phyloP scores from a whole-genome alignment of 2,329 filamentous ascomycete genomes.

The Fusarium succisae region DNA sequence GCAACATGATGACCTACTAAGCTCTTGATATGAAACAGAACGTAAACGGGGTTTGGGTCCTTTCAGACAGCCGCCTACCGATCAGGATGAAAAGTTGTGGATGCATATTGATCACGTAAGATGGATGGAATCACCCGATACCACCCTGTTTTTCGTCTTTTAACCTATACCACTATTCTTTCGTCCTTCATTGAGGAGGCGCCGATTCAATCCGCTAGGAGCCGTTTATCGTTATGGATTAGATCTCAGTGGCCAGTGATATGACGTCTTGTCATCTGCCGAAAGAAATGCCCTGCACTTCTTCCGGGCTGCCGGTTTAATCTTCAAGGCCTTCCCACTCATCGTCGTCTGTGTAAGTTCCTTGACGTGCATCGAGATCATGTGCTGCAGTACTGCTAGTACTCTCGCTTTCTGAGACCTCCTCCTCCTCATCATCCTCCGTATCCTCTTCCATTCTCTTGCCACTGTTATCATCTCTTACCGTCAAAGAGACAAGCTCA shows the following conservation, averaged over 20 bases:
- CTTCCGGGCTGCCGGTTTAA: constrained; percentile 17
- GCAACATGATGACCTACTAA: not conserved
- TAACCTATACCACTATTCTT: not conserved
- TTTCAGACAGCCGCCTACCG: constrained; percentile 5
- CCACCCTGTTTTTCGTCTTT: not conserved
- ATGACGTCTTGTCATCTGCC: not conserved
- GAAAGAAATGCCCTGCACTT: not conserved
- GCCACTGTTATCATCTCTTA: constrained; percentile 36
- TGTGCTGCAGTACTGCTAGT: constrained; percentile 2
- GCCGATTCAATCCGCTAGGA: not conserved
- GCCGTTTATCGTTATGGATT: not conserved
- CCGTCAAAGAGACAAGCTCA: constrained; percentile 40
- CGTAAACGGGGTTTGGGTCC: constrained; percentile 24
- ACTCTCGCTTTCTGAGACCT: constrained; percentile 12
- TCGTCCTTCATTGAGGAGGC: not conserved
- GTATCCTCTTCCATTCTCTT: constrained; percentile 5
- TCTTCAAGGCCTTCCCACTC: constrained; percentile 42
- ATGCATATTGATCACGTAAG: constrained; percentile 6
- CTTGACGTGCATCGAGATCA: constrained; percentile 14
- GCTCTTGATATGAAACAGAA: not conserved
- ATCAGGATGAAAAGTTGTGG: not conserved
- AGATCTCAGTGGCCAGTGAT: not conserved
- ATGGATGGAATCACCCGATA: constrained; percentile 20
- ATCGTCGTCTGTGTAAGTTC: constrained; percentile 34
- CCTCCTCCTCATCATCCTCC: not conserved